phyloP scores from a whole-genome alignment of 164 flowering plant species.

The Cinnamomum chago region DNA sequence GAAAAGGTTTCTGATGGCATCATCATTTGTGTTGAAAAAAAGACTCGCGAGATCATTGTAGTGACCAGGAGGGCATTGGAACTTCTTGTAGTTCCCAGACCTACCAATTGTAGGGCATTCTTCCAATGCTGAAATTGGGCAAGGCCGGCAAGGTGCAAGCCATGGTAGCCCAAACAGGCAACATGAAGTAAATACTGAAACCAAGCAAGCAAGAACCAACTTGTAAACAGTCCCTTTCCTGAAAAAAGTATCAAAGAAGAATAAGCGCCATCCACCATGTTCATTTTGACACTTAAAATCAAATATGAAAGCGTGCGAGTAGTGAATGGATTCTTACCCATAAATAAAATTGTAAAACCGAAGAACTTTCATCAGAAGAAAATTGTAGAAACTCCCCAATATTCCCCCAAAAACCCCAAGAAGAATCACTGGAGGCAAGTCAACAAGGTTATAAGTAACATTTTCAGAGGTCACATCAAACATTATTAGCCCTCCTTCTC shows the following conservation, averaged over 20 bases:
- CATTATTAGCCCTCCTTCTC: conserved; percentile 94
- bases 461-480: conserved; percentile 63
- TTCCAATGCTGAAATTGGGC: conserved; percentile 64
- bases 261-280: conserved; percentile 2
- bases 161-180: conserved; percentile 88
- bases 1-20: conserved; percentile 84
- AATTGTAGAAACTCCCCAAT: conserved; percentile 73
- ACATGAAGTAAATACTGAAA: conserved; percentile 78
- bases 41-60: conserved; percentile 97
- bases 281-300: not conserved
- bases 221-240: conserved; percentile 60
- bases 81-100: conserved; percentile 91
- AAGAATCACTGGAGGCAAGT: conserved; percentile 70
- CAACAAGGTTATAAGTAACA: conserved; percentile 57
- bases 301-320: not conserved
- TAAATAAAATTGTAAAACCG: conserved; percentile 59
- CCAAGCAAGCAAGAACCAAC: conserved; percentile 63
- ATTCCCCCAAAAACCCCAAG: conserved; percentile 84
- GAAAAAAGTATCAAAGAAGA: conserved; percentile 17
- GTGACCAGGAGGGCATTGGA: conserved; percentile 72
- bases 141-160: conserved; percentile 71
- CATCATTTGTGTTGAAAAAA: conserved; percentile 88
- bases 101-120: conserved; percentile 88
- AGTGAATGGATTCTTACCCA: conserved; percentile 40
- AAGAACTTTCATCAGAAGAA: conserved; percentile 55